phyloP scores from a whole-genome alignment of 805 yeast genomes.

The Saccharomycopsis fibuligera region DNA sequence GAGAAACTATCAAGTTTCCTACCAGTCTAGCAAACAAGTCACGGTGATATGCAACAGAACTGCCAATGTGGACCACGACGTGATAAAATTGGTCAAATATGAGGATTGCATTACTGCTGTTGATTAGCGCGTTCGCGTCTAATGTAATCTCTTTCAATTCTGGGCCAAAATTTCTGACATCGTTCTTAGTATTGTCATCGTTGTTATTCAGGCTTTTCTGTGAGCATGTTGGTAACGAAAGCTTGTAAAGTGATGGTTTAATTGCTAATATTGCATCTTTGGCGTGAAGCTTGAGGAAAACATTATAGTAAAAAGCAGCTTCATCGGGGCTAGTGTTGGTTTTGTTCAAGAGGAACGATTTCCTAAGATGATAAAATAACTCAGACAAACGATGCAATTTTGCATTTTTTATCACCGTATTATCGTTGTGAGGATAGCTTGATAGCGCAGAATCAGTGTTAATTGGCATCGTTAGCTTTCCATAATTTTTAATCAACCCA shows the following conservation, averaged over 20 bases:
- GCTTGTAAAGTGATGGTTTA: conserved; percentile 1
- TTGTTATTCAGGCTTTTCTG: background rate
- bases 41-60: conserved; percentile 16
- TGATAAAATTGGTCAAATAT: conserved; percentile 27
- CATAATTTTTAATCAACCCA: conserved; percentile 4
- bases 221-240: background rate
- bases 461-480: background rate
- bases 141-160: conserved; percentile 3
- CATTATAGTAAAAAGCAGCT: conserved; percentile 35
- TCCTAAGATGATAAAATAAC: conserved; percentile 31
- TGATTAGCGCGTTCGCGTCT: conserved; percentile 20
- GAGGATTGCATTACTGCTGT: conserved; percentile 15
- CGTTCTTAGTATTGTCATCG: background rate
- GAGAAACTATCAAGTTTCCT: too few species aligned
- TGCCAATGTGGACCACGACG: conserved; percentile 24
- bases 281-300: conserved; percentile 27
- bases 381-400: conserved; percentile 27
- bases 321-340: conserved; percentile 42
- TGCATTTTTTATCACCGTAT: conserved; percentile 4
- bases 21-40: too few species aligned
- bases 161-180: too few species aligned
- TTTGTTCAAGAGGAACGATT: conserved; percentile 32
- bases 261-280: conserved; percentile 9
- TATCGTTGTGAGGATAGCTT: too few species aligned
- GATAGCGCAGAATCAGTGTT: background rate